Conservation (phyloP, 139 green algal species). For the Volvox africanus region DNA sequence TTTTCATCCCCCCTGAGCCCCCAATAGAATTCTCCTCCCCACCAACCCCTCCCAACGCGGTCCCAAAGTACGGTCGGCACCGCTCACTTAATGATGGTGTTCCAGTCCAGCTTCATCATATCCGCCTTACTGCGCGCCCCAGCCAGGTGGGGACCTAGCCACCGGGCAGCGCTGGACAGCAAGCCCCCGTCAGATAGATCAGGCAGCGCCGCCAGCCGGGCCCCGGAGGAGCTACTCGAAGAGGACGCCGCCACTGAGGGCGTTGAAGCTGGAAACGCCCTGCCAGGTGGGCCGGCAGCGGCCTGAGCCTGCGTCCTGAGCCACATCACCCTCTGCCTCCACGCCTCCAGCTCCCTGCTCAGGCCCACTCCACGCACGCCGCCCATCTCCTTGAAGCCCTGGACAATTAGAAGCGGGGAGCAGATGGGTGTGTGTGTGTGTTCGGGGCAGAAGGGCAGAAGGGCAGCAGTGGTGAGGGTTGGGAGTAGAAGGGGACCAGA, state of each 20-base stretch:
- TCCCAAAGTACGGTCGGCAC: background rate
- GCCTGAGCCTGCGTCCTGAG: conserved; percentile 38
- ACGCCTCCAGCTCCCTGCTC: conserved; percentile 53
- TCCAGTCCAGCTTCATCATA: conserved; percentile 43
- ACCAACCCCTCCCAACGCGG: background rate
- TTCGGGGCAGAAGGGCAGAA: background rate
- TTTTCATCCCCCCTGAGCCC: background rate
- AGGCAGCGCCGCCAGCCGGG: conserved; percentile 52
- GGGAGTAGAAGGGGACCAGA: too few relatives aligned
- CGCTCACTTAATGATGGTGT: conserved; percentile 50
- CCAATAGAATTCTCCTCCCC: background rate
- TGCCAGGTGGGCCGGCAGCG: background rate
- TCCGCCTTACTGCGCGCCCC: conserved; percentile 53
- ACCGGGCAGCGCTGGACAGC: conserved; percentile 30
- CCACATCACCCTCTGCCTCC: conserved; percentile 62
- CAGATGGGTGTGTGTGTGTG: background rate
- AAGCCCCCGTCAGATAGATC: conserved; percentile 66
- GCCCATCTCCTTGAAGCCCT: conserved; percentile 62
- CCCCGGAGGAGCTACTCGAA: background rate
- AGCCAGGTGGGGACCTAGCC: conserved; percentile 61
- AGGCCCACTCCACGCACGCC: conserved; percentile 45
- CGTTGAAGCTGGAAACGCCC: too few relatives aligned
- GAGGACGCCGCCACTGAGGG: background rate
- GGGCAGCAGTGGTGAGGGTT: too few relatives aligned
- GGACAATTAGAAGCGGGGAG: background rate